Base-by-base conservation (phyloP, 768 basidiomycete genomes). In the Dentipellis fragilis region DNA sequence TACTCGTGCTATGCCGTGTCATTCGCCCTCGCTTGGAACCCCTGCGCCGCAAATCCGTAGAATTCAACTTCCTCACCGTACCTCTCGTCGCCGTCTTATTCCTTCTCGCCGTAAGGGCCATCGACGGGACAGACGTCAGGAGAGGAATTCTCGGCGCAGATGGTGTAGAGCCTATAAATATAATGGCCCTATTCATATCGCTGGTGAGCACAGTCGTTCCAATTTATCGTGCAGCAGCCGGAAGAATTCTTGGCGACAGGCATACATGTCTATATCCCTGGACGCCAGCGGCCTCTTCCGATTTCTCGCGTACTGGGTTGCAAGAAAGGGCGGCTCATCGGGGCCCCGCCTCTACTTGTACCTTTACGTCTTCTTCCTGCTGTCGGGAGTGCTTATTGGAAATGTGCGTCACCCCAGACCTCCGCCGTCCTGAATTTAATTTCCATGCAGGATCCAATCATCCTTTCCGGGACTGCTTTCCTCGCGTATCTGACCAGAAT, bases 221-320 rank as follows among this genome's bases (percentile, higher is more conserved):
- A 10, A 12, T 14, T 36, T 17, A 45, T 47, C 38, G 29, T 6
- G 21, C 49, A 23, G 35, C 38, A 16, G 29, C 16, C 19, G 12
- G 16, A 22, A 7, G 0, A 4, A 50, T 3, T 36, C 2, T 17
- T 17, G 29, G 8, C 22, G 22, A 16, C 55, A 73, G 70, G 70
- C 93, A 0, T 97, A 97, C 70, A 86, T 96, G 75, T 84, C 93
- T 4, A 86, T 96, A 36, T 90, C 93, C 0, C 76, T 97, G 42
- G 95, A 97, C 64, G 79, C 85, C 8, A 93, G 93, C 0, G 95
- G 95, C 5, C 75, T 93, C 14, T 76, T 98, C 4, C 82, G 87
- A 51, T 86, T 87, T 12, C 83, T 93, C 1, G 93, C 94, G 0
- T 93, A 91, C 70, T 88, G 83, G 81, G 91, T 96, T 61, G 85